Conservation (phyloP, 768 basidiomycete genomes). For the Trametopsis cervina region DNA sequence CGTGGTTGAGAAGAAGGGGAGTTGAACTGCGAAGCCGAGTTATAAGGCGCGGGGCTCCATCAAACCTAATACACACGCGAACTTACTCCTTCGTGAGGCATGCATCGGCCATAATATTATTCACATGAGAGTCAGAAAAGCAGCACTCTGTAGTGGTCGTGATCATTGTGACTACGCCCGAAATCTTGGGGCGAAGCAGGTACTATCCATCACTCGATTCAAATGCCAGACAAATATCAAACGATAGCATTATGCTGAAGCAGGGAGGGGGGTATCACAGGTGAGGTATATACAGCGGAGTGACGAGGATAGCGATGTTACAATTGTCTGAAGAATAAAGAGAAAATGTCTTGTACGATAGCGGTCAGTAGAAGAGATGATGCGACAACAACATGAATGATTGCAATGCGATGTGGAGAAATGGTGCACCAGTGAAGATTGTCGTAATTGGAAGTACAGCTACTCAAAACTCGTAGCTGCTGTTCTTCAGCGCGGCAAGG, state of each 20-base stretch:
- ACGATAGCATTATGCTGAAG: no score
- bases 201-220: no score
- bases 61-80: not conserved
- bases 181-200: not conserved
- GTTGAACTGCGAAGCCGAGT: not conserved
- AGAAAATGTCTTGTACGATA: no score
- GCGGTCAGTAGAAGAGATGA: no score
- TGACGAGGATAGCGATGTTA: no score
- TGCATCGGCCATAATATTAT: not conserved
- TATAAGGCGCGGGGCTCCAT: not conserved
- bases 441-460: not conserved
- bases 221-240: no score
- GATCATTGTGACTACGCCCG: not conserved
- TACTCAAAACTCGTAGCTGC: not conserved
- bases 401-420: not conserved
- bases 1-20: constrained; percentile 12
- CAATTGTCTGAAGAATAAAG: no score
- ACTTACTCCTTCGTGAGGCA: not conserved
- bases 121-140: not conserved
- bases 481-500: not conserved
- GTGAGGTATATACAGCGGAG: no score
- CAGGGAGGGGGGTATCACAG: no score
- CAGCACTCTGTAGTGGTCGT: not conserved
- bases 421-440: not conserved
- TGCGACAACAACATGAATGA: no score